Evolutionary conservation across 169 alveolate species (phyloP), one percentile per base, ranked within the genome.

Genomic region (Cryptosporidium ryanae): DNA sequence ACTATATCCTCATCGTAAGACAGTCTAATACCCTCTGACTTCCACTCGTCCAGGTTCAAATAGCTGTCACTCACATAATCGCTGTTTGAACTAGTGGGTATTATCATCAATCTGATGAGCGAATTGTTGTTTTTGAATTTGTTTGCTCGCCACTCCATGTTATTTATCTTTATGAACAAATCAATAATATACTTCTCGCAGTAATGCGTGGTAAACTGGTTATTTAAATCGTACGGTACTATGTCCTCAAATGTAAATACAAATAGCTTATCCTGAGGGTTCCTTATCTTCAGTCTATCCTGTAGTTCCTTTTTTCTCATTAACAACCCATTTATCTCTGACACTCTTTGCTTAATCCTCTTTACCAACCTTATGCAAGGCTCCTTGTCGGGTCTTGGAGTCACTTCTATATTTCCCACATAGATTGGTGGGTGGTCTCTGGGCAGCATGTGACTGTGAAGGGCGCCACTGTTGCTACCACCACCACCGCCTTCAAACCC

Each of bases 91-190:
- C 44, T 55, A n/a, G 87, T 76, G 18, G 87, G 87, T 10, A 76
- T 38, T 27, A 61, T 61, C 17, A 76, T 76, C 13, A 76, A 44
- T 38, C 87, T 76, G 5, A 76, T 59, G 31, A 76, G 23, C 23
- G 87, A 61, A 29, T 76, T 76, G 8, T 8, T 15, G 12, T 59
- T 76, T 31, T 12, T 50, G 46, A 38, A 38, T 6, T 64, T 64
- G 12, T 59, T 76, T 55, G 87, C 87, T 46, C 68, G 55, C 87
- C 87, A 76, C 18, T 61, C 71, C 87, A 76, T 76, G 18, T 76
- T 76, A 23, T 61, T 76, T 70, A 76, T 76, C 46, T 76, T 76
- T 13, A 76, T 76, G 23, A 76, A 76, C n/a, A 76, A 21, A 25
- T 76, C 87, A 13, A 55, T 18, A 23, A 76, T 23, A 48, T 76